These are phyloP conservation scores for Toxoplasma gondii DNA, from an alignment of 169 alveolate species.

Conservation along the genomic window DNA sequence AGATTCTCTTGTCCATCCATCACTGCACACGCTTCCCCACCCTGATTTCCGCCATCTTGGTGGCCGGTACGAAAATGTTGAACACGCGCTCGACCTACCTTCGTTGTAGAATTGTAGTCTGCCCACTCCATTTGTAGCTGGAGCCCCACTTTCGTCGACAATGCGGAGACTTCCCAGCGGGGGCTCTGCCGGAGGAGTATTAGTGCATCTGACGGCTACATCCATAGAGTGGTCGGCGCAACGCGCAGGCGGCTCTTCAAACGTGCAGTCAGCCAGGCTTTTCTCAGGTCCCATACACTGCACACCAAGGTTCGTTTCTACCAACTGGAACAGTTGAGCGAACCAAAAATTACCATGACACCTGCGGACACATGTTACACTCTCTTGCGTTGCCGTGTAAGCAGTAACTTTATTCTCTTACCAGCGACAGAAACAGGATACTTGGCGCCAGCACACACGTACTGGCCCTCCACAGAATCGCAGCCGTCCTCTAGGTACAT, in stretches of 20 bases:
- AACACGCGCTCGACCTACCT: conserved; percentile 8
- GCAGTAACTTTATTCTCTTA: background rate
- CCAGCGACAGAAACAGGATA: conserved; percentile 82
- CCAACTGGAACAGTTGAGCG: background rate
- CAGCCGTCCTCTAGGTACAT: conserved; percentile 80
- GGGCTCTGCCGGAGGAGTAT: conserved; percentile 73
- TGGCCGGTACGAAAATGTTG: background rate
- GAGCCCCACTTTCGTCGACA: conserved; percentile 76
- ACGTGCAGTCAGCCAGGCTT: conserved; percentile 77
- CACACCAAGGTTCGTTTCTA: background rate
- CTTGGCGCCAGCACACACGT: conserved; percentile 83
- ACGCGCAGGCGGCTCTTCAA: conserved; percentile 80
- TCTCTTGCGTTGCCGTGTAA: too few species aligned
- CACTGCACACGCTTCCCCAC: conserved; percentile 86
- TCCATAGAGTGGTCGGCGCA: conserved; percentile 83
- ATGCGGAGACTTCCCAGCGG: conserved; percentile 81
- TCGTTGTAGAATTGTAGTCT: conserved; percentile 66
- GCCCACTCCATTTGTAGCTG: conserved; percentile 80
- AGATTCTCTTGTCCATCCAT: conserved; percentile 82
- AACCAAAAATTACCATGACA: conserved; percentile 39
- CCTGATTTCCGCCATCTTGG: conserved; percentile 43
- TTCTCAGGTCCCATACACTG: conserved; percentile 83
- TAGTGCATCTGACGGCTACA: conserved; percentile 84
- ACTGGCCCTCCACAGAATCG: conserved; percentile 79
- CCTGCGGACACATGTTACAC: background rate